These are phyloP conservation scores for Candida dubliniensis DNA, from an alignment of 1,139 yeast species.

Conservation along the genomic window DNA sequence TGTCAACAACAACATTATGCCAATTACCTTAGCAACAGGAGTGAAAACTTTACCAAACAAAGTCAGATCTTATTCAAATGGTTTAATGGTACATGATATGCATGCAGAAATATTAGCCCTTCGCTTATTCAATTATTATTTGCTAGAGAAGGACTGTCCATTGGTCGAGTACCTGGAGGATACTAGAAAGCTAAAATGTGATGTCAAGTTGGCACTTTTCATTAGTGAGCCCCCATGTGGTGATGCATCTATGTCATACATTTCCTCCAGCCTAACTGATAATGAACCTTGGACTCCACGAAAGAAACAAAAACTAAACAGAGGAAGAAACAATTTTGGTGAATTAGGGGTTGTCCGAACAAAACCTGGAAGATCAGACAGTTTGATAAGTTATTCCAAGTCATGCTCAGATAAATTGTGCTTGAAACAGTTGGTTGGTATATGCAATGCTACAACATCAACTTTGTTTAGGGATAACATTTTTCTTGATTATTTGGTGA, in stretches of 20 bases:
- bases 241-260: conserved; percentile 65
- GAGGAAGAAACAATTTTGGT: conserved; percentile 70
- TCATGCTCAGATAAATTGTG: conserved; percentile 87
- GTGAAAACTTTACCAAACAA: conserved; percentile 72
- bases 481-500: conserved; percentile 54
- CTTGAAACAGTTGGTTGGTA: conserved; percentile 60
- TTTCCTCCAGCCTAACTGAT: conserved; percentile 17
- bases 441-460: conserved; percentile 53
- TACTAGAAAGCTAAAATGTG: conserved; percentile 33
- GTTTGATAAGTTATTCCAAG: conserved; percentile 67
- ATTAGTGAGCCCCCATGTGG: conserved; percentile 92
- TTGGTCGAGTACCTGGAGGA: conserved; percentile 13
- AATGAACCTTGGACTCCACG: conserved; percentile 22
- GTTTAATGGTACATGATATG: conserved; percentile 73
- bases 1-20: conserved; percentile 22
- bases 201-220: conserved; percentile 54
- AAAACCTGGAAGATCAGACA: conserved; percentile 86
- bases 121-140: conserved; percentile 60
- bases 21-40: conserved; percentile 72
- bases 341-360: conserved; percentile 72
- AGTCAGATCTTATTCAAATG: conserved; percentile 43
- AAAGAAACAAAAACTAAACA: conserved; percentile 12
- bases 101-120: conserved; percentile 85
- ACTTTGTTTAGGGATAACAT: conserved; percentile 34
- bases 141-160: conserved; percentile 20